Evolutionary conservation across 202 grass and related monocot genomes (phyloP).

Genomic region (Brachypodium distachyon): DNA sequence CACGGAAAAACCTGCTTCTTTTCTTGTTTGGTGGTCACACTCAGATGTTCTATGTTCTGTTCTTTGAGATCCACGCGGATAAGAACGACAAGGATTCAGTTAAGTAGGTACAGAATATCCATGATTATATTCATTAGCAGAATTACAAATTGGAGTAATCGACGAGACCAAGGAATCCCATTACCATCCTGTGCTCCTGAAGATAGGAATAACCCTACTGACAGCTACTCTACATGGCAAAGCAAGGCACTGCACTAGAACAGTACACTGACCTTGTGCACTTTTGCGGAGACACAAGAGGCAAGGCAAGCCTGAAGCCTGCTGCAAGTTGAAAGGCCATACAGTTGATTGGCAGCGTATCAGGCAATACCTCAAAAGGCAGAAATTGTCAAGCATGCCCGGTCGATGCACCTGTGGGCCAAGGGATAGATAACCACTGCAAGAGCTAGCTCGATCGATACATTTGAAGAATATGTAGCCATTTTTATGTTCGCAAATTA

Average conservation of each 20-base stretch:
- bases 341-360: constrained; percentile 26
- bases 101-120: neutral
- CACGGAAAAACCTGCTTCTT: neutral
- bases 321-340: constrained; percentile 17
- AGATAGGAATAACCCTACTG: neutral
- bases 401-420: constrained; percentile 4
- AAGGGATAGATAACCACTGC: neutral
- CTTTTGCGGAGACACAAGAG: constrained; percentile 8
- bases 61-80: neutral
- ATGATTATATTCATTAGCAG: no score
- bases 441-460: no score
- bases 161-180: neutral
- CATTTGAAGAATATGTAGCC: no score
- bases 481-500: neutral
- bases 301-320: no score
- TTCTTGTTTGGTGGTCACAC: neutral
- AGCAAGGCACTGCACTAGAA: neutral
- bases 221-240: neutral
- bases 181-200: neutral
- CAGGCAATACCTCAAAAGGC: constrained; percentile 30
- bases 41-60: neutral
- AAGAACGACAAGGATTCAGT: neutral
- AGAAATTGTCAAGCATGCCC: constrained; percentile 23
- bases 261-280: neutral
- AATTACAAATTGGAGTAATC: no score